phyloP scores from a whole-genome alignment of 345 rosid species.

The Salix purpurea region DNA sequence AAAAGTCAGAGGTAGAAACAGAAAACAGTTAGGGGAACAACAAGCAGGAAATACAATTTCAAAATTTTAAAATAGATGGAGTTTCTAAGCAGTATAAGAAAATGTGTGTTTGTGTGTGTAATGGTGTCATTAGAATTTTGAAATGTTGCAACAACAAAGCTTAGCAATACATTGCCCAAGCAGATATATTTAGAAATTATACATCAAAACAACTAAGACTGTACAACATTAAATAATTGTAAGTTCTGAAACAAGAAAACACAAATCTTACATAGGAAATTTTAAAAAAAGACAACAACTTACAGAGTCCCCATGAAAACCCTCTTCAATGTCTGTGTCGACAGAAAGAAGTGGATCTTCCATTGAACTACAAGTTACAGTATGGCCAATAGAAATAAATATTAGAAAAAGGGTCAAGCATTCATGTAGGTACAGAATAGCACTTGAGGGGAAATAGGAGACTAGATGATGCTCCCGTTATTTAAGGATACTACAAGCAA shows the following conservation, averaged over 20 bases:
- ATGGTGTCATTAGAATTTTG: too few species aligned
- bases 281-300: conserved; percentile 13
- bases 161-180: not conserved
- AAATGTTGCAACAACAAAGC: too few species aligned
- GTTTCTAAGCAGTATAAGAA: not conserved
- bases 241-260: not conserved
- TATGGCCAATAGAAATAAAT: conserved; percentile 10
- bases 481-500: not conserved
- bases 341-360: conserved; percentile 56
- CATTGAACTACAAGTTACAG: conserved; percentile 39
- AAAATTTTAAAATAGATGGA: not conserved
- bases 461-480: not conserved
- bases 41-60: not conserved
- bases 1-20: too few species aligned
- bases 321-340: conserved; percentile 42
- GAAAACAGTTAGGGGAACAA: not conserved
- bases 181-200: not conserved
- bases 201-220: not conserved
- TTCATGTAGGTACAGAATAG: not conserved
- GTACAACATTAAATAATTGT: not conserved
- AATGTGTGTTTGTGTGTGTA: too few species aligned
- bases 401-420: not conserved
- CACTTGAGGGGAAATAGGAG: not conserved
- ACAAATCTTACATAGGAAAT: not conserved
- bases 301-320: conserved; percentile 35